Percentiles rank a stretch among this genome's conserved stretches.
phyloP scores from a whole-genome alignment of 2,329 filamentous ascomycete genomes.

The Nannizzia gypsea region DNA sequence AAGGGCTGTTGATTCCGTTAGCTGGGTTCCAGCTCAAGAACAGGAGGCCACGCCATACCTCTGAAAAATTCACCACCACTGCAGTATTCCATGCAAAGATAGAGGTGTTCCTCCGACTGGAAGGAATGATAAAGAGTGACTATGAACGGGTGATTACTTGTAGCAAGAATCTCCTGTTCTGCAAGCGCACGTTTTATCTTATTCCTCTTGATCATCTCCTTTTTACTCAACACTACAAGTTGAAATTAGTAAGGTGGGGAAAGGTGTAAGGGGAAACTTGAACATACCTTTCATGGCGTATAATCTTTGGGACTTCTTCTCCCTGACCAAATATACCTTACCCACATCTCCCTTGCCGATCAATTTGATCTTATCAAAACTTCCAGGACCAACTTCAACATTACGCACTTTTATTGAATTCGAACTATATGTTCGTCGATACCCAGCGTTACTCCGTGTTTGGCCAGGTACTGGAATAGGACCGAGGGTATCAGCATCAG shows the following conservation, averaged over 20 bases:
- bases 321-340: slow-evolving; percentile 92
- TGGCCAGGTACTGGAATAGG: slow-evolving; percentile 57
- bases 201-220: slow-evolving; percentile 99
- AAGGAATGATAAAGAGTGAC: slow-evolving; percentile 98
- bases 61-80: slow-evolving; percentile 97
- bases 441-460: slow-evolving; percentile 56
- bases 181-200: slow-evolving; percentile 98
- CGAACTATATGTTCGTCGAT: slow-evolving; percentile 91
- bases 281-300: slow-evolving; percentile 94
- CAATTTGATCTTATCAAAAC: slow-evolving; percentile 99
- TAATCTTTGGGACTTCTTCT: slow-evolving; percentile 90
- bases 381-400: slow-evolving; percentile 87
- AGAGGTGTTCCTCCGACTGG: slow-evolving; percentile 96
- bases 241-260: neutral
- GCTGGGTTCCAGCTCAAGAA: slow-evolving; percentile 7
- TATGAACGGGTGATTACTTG: slow-evolving; percentile 98
- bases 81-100: slow-evolving; percentile 99
- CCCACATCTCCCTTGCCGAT: slow-evolving; percentile 98
- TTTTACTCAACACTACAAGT: slow-evolving; percentile 83
- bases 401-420: slow-evolving; percentile 98
- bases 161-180: slow-evolving; percentile 95
- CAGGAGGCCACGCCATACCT: slow-evolving; percentile 25
- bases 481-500: slow-evolving; percentile 38
- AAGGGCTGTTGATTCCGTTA: slow-evolving; percentile 45
- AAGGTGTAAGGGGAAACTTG: neutral